phyloP scores from a whole-genome alignment of 2,329 filamentous ascomycete genomes.

The Fusarium chuoi region DNA sequence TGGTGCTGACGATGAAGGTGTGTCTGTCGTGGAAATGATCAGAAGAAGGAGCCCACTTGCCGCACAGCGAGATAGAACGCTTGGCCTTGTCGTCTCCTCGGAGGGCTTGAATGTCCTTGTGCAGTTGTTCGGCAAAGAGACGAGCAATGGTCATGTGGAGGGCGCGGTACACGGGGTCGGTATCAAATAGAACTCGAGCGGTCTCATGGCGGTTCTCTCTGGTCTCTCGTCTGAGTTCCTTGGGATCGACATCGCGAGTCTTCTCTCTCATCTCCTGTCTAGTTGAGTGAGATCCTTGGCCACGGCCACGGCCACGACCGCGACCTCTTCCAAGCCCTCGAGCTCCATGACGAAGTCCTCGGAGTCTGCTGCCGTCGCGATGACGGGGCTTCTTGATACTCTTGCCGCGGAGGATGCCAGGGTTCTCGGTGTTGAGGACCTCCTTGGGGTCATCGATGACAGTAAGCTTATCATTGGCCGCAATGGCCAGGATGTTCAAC shows the following conservation, averaged over 20 bases:
- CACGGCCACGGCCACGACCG: background rate
- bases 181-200: conserved; percentile 54
- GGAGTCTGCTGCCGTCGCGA: conserved; percentile 1
- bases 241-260: conserved; percentile 5
- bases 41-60: conserved; percentile 69
- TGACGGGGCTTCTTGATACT: conserved; percentile 10
- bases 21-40: conserved; percentile 67
- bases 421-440: conserved; percentile 54
- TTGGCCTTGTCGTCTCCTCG: conserved; percentile 52
- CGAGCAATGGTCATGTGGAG: conserved; percentile 64
- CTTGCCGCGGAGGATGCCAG: conserved; percentile 38
- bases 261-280: background rate
- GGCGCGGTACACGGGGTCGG: conserved; percentile 59
- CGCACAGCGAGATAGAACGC: conserved; percentile 63
- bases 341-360: background rate
- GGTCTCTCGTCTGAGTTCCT: conserved; percentile 44
- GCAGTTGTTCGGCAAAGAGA: conserved; percentile 66
- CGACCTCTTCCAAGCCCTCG: background rate
- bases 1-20: conserved; percentile 66
- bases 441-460: conserved; percentile 52
- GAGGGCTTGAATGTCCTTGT: conserved; percentile 57
- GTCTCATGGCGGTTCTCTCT: conserved; percentile 54
- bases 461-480: conserved; percentile 59
- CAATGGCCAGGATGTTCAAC: conserved; percentile 65
- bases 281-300: background rate